Evolutionary conservation across 1,139 yeast species (phyloP), one percentile per base, ranked within the genome.

Genomic region (Saccharomyces hybrid): DNA sequence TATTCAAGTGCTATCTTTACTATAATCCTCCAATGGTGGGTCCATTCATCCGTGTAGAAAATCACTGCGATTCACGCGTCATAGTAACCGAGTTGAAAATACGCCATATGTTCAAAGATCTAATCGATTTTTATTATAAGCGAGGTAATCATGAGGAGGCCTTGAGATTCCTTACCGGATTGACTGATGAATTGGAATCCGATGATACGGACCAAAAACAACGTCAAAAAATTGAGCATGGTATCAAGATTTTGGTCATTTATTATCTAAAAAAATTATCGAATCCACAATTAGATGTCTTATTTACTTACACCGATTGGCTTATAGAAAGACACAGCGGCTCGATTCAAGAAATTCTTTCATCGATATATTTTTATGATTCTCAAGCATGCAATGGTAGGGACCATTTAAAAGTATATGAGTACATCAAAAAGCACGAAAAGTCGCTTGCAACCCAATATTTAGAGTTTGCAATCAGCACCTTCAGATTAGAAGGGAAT

Each of bases 101-200:
- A 34, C 74, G 78, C 6, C 74, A 75, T 5, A 78, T 81, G 65
- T 78, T 82, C 62, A 79, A 78, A 48, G 97, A 90, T 61, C 74
- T 93, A 47, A 78, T 89, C 13, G 96, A 88, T 65, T 93, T 88
- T 65, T 88, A 86, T 64, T 84, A 75, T 63, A 82, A 87, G 8
- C 76, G 86, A 55, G 69, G 73, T 1, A 69, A 81, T 49, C 97
- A 90, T 69, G 72, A 75, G 13, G 82, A 84, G 54, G 96, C 97
- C 0, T 72, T 93, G 50, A 73, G 76, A 11, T 76, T 88, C 67
- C 73, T 91, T 47, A 60, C 64, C 5, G 49, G 55, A 25, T 49
- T 69, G 11, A 56, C 58, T 1, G 56, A 61, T 1, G 55, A 59
- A 19, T 55, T 60, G 1, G 75, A 74, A 50, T 60, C 55, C 32